phyloP scores from a whole-genome alignment of 2,329 filamentous ascomycete genomes.

The Sclerotinia subarctica region DNA sequence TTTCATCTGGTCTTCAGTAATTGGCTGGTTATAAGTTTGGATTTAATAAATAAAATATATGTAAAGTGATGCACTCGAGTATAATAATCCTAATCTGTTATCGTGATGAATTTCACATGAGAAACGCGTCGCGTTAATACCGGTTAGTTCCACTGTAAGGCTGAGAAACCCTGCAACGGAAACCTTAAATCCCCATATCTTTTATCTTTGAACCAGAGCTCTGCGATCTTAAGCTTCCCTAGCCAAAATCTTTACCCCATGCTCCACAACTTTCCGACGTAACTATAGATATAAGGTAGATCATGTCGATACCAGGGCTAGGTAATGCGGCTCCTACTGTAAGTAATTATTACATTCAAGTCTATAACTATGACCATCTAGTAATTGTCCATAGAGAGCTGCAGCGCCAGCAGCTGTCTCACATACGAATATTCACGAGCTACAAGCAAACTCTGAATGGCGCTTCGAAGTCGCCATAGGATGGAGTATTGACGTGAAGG shows the following conservation, averaged over 20 bases:
- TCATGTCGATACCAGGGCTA: conserved; percentile 72
- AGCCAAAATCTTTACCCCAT: conserved; percentile 18
- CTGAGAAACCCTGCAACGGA: conserved; percentile 8
- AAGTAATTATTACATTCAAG: conserved; percentile 34
- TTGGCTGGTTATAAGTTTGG: neutral
- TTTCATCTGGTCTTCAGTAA: neutral
- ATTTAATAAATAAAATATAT: neutral
- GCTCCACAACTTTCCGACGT: conserved; percentile 7
- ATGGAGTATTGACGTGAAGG: conserved; percentile 51
- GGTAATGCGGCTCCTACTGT: conserved; percentile 64
- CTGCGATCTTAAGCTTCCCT: conserved; percentile 7
- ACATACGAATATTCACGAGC: conserved; percentile 46
- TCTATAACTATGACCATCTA: neutral
- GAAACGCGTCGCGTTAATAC: neutral
- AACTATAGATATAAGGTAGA: neutral
- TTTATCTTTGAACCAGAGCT: conserved; percentile 21
- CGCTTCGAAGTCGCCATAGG: conserved; percentile 68
- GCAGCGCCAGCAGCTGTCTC: conserved; percentile 38
- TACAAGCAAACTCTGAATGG: conserved; percentile 70
- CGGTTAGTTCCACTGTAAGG: neutral
- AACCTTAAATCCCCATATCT: conserved; percentile 16
- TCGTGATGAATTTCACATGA: neutral
- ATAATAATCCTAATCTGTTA: neutral
- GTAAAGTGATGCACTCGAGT: too few species aligned
- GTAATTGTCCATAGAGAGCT: conserved; percentile 31